Percentiles rank a stretch among this genome's conserved stretches.
Conservation (phyloP, 202 grass and related monocot genomes). For the Eragrostis tef region DNA sequence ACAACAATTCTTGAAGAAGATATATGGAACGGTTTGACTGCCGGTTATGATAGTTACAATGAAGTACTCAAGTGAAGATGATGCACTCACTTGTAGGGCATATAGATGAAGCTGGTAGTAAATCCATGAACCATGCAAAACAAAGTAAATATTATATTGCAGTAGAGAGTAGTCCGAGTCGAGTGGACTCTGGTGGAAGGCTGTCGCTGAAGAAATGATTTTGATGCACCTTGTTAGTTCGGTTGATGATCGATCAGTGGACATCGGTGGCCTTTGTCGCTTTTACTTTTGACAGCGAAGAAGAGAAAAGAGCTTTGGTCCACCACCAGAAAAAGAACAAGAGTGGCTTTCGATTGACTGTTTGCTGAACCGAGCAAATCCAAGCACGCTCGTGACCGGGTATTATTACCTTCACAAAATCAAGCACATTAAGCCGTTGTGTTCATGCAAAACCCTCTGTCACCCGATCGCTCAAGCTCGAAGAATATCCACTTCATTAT, state of each 20-base stretch:
- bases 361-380: too few species aligned
- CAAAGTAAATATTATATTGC: not conserved
- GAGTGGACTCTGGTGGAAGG: slow-evolving; percentile 39
- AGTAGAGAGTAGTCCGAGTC: not conserved
- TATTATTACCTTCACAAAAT: too few species aligned
- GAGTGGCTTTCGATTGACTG: too few species aligned
- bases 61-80: too few species aligned
- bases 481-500: too few species aligned
- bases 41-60: too few species aligned
- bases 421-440: too few species aligned
- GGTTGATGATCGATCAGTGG: not conserved
- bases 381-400: too few species aligned
- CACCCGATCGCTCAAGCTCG: too few species aligned
- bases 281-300: slow-evolving; percentile 31
- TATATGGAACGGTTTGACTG: too few species aligned
- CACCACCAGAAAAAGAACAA: too few species aligned
- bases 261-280: not conserved
- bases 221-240: slow-evolving; percentile 10
- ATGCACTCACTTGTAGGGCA: not conserved
- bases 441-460: too few species aligned
- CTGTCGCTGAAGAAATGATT: slow-evolving; percentile 45
- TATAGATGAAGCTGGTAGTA: not conserved
- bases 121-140: not conserved
- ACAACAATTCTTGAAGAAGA: not conserved
- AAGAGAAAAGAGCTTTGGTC: not conserved